Conservation (phyloP, 2,329 filamentous ascomycete genomes). For the Tolypocladium tundrense region DNA sequence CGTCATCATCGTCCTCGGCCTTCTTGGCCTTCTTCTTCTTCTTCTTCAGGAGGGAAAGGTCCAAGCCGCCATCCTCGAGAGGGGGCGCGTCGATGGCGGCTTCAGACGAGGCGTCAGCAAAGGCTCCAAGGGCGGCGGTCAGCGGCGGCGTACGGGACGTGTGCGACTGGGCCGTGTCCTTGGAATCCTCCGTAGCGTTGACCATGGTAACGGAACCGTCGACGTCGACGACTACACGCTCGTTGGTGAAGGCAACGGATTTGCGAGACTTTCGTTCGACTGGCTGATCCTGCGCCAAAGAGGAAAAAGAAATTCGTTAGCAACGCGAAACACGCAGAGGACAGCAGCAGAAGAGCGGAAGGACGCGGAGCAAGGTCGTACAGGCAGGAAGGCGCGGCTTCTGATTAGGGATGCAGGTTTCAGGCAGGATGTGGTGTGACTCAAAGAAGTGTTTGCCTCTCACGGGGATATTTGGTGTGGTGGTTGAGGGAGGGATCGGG, state of each 20-base stretch:
- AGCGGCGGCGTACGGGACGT: conserved; percentile 55
- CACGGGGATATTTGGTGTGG: conserved; percentile 2
- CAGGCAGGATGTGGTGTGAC: not conserved
- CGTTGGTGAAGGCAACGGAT: conserved; percentile 87
- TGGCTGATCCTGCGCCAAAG: conserved; percentile 14
- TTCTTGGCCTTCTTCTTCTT: conserved; percentile 55
- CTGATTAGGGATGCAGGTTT: not conserved
- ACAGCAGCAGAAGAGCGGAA: not conserved
- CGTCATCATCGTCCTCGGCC: conserved; percentile 32
- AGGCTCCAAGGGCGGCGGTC: conserved; percentile 42
- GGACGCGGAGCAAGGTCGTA: not conserved
- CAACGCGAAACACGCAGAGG: not conserved
- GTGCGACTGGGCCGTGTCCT: conserved; percentile 74
- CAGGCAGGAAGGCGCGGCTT: not conserved
- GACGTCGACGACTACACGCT: conserved; percentile 76
- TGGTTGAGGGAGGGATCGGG: conserved; percentile 2
- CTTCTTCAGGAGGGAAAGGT: conserved; percentile 68
- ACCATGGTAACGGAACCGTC: conserved; percentile 77
- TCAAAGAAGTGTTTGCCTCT: not conserved
- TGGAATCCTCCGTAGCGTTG: conserved; percentile 63
- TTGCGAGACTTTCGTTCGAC: conserved; percentile 68
- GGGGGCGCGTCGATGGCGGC: conserved; percentile 31
- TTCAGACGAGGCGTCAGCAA: conserved; percentile 39
- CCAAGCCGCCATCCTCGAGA: conserved; percentile 41
- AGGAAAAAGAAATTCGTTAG: conserved; percentile 5